phyloP scores from a whole-genome alignment of 139 green algal genomes.

The Closterium sp. region DNA sequence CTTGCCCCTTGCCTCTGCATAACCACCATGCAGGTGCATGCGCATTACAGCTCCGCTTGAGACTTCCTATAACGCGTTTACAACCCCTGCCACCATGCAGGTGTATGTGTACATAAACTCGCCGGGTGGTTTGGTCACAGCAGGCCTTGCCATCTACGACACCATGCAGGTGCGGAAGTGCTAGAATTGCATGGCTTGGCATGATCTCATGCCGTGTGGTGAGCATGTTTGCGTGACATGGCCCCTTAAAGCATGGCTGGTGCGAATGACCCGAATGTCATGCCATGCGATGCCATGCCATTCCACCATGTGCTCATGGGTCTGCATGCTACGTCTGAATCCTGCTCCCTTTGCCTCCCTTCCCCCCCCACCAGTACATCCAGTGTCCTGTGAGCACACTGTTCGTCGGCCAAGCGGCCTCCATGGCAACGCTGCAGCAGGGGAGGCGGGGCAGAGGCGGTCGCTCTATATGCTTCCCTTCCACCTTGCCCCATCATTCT shows the following conservation, averaged over 20 bases:
- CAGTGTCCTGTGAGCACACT: slow-evolving; percentile 83
- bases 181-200: no score
- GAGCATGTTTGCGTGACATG: no score
- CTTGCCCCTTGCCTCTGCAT: no score
- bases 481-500: background rate
- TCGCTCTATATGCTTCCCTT: slow-evolving; percentile 53
- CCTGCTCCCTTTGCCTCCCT: background rate
- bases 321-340: no score
- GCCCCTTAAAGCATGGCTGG: no score
- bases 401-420: slow-evolving; percentile 88
- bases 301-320: background rate
- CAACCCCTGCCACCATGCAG: slow-evolving; percentile 54
- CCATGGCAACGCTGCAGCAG: slow-evolving; percentile 85
- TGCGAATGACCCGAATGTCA: no score
- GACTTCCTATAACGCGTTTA: background rate
- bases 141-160: slow-evolving; percentile 96
- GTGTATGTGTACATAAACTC: slow-evolving; percentile 98
- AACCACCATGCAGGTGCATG: no score
- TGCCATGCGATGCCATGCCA: background rate
- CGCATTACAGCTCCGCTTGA: no score
- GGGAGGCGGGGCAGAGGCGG: slow-evolving; percentile 65
- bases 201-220: no score
- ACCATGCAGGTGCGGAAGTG: slow-evolving; percentile 89
- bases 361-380: slow-evolving; percentile 73
- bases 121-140: slow-evolving; percentile 84